These are phyloP conservation scores for Sugiyamaella marilandica DNA, from an alignment of 805 yeast genomes.

Conservation along the genomic window DNA sequence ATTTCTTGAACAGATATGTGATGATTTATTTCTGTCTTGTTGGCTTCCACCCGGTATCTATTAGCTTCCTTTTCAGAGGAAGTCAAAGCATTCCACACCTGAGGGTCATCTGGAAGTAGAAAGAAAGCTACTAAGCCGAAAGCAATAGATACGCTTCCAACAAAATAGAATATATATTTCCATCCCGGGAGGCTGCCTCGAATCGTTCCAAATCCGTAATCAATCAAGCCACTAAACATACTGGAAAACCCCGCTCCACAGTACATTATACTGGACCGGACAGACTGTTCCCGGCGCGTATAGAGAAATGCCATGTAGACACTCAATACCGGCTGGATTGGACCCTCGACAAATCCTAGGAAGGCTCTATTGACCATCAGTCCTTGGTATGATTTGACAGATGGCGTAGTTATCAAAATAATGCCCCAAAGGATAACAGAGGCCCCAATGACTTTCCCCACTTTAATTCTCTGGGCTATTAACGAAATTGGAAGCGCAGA, in stretches of 20 bases:
- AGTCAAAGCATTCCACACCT: slow-evolving; percentile 17
- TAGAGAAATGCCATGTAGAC: slow-evolving; percentile 56
- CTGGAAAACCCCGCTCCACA: slow-evolving; percentile 41
- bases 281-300: slow-evolving; percentile 43
- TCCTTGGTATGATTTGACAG: slow-evolving; percentile 42
- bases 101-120: slow-evolving; percentile 18
- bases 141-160: slow-evolving; percentile 44
- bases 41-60: slow-evolving; percentile 22
- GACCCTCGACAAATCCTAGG: slow-evolving; percentile 49
- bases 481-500: slow-evolving; percentile 42
- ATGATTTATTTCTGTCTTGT: slow-evolving; percentile 41
- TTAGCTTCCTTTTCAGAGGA: slow-evolving; percentile 23
- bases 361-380: slow-evolving; percentile 45
- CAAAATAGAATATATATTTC: slow-evolving; percentile 48
- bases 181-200: slow-evolving; percentile 34
- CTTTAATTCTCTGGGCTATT: slow-evolving; percentile 32
- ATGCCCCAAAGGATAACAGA: slow-evolving; percentile 18
- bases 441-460: slow-evolving; percentile 13
- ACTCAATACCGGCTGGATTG: slow-evolving; percentile 53
- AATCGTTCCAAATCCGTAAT: slow-evolving; percentile 40
- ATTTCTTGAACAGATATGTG: slow-evolving; percentile 24
- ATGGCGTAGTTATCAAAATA: slow-evolving; percentile 16
- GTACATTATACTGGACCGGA: slow-evolving; percentile 40
- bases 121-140: slow-evolving; percentile 23
- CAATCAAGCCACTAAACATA: slow-evolving; percentile 43